Percentiles rank a stretch among this genome's conserved stretches.
These are phyloP conservation scores for Corymbia citriodora DNA, from an alignment of 441 rosid genomes.

Conservation along the genomic window DNA sequence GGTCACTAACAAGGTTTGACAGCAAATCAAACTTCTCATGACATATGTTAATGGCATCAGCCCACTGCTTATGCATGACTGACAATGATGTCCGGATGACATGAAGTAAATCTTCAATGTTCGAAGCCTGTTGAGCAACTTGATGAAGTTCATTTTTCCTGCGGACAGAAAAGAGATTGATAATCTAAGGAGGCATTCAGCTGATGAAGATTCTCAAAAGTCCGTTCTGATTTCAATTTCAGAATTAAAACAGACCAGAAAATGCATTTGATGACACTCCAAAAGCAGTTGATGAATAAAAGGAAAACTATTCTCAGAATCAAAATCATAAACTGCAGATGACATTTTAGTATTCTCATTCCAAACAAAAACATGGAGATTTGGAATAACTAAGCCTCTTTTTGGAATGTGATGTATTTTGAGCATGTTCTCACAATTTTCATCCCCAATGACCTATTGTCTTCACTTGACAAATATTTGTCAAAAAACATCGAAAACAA, in stretches of 20 bases:
- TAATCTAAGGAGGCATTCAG: background rate
- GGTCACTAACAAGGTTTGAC: constrained; percentile 54
- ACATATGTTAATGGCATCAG: constrained; percentile 69
- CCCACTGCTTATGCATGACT: constrained; percentile 80
- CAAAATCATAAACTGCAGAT: background rate
- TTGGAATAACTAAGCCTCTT: background rate
- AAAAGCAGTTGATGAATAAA: background rate
- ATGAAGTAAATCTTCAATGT: constrained; percentile 77
- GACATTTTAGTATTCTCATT: background rate
- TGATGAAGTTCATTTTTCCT: constrained; percentile 91
- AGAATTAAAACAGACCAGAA: too few species aligned
- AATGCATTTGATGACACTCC: accelerated
- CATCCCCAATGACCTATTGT: background rate
- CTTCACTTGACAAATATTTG: too few species aligned
- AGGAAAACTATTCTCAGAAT: background rate
- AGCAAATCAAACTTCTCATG: constrained; percentile 74
- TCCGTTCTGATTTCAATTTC: too few species aligned
- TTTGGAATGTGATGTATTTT: background rate
- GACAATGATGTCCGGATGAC: constrained; percentile 49
- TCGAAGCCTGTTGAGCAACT: constrained; percentile 90
- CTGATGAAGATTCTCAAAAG: too few species aligned
- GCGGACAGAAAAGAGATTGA: background rate
- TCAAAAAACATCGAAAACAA: too few species aligned
- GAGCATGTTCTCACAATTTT: background rate
- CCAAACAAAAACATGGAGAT: background rate